Evolutionary conservation across 257 asterid species (phyloP).

Genomic region (Cynanchum wilfordii): DNA sequence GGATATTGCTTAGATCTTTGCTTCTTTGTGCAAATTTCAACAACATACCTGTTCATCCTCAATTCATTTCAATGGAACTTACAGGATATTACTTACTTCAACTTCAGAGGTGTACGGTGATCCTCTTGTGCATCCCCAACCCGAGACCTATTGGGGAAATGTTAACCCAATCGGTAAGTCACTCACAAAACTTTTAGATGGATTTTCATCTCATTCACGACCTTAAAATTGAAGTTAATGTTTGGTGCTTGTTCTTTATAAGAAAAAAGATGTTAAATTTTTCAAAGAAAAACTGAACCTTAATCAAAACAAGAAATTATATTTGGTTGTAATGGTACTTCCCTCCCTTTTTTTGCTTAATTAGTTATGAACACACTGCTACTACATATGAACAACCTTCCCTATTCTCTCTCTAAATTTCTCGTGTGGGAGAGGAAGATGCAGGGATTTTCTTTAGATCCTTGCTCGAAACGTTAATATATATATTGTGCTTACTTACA

Average conservation of each 20-base stretch:
- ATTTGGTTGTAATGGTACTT: no score
- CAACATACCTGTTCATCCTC: neutral
- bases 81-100: slow-evolving; percentile 85
- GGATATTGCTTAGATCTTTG: neutral
- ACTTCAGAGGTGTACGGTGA: slow-evolving; percentile 97
- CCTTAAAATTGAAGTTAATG: neutral
- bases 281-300: no score
- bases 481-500: slow-evolving; percentile 19
- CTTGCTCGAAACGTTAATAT: neutral
- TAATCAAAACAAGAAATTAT: neutral
- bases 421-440: neutral
- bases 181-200: neutral
- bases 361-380: neutral
- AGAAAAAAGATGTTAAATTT: no score
- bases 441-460: neutral
- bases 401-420: no score
- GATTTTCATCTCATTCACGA: neutral
- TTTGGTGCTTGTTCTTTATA: neutral
- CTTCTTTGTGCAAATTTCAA: neutral
- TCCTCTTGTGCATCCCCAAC: slow-evolving; percentile 94
- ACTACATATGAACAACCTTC: neutral
- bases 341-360: neutral
- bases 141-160: slow-evolving; percentile 91
- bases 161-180: slow-evolving; percentile 90
- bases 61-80: slow-evolving; percentile 7